Evolutionary conservation across 2,329 filamentous ascomycete species (phyloP), one percentile per base, ranked within the genome.

Genomic region (Pseudogymnoascus sp.): DNA sequence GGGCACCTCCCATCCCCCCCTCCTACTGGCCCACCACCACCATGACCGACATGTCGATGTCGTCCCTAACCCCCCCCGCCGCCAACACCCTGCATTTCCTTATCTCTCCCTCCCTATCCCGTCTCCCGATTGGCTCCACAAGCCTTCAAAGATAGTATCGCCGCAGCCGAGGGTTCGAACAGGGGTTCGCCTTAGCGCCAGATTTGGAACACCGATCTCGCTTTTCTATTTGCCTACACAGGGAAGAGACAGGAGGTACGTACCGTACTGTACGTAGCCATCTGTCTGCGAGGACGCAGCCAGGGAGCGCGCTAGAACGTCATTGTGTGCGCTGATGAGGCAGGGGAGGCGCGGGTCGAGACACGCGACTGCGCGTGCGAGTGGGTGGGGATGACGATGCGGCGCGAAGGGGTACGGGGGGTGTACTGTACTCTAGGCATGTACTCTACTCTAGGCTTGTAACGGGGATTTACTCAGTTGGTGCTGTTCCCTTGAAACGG

Each of bases 31-130:
- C 46, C 25, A 12, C 46, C 46, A 53, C 46, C 14, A 53, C 25
- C 46, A 53, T 53, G 46, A 53, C 46, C 46, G 25, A 31, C 46
- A 53, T 28, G 14, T 53, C 46, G 46, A 53, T 53, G 46, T 53
- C 46, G 23, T 53, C 46, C 23, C 23, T n/a, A 53, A 31, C 23
- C 23, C 14, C 44, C 23, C 23, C 44, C 46, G 21, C 23, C 23
- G 46, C 46, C 46, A 16, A n/a, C 7, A 14, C 46, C 46, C 46
- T 53, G 14, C 46, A 53, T 31, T 53, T 28, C 46, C 46, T 53
- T 53, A 53, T 53, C 46, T 53, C 42, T 25, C 11, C 21, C 42
- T 10, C 12, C 12, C 11, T 7, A 14, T 14, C 23, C 46, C 25
- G 14, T n/a, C 46, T 53, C 46, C 46, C 46, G 46, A 53, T 53